A percentile compares a stretch with the other conserved stretches of the same genome.
Conservation (phyloP, 2,329 filamentous ascomycete genomes). For the Albophoma yamanashiensis region DNA sequence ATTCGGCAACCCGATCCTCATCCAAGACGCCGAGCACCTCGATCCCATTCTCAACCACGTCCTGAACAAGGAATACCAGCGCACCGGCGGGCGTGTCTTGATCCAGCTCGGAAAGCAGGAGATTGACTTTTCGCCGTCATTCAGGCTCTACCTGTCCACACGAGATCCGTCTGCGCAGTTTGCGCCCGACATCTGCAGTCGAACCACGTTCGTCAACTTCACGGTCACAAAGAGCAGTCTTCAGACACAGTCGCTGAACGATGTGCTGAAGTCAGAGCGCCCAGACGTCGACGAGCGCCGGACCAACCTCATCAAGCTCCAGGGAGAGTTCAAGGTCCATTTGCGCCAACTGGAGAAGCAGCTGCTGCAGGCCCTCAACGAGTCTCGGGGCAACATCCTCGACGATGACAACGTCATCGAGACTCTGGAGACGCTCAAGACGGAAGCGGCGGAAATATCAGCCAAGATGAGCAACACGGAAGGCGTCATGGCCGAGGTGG, state of each 20-base stretch:
- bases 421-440: constrained; percentile 95
- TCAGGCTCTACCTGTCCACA: constrained; percentile 91
- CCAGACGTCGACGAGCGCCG: constrained; percentile 94
- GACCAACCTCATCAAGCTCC: constrained; percentile 95
- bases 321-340: constrained; percentile 99
- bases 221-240: constrained; percentile 98
- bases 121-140: constrained; percentile 96
- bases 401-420: constrained; percentile 98
- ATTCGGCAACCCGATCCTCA: constrained; percentile 96
- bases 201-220: constrained; percentile 98
- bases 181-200: constrained; percentile 91
- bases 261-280: constrained; percentile 93
- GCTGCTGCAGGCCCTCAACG: constrained; percentile 87
- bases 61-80: constrained; percentile 98
- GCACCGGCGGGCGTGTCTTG: constrained; percentile 91
- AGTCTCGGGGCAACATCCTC: constrained; percentile 93
- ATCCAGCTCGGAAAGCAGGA: constrained; percentile 98
- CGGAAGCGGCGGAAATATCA: constrained; percentile 91
- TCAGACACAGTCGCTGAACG: constrained; percentile 94
- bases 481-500: constrained; percentile 96
- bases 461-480: constrained; percentile 94
- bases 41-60: constrained; percentile 98
- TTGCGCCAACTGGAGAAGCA: constrained; percentile 91
- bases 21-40: constrained; percentile 94
- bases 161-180: constrained; percentile 93